A percentile compares a stretch with the other conserved stretches of the same genome.
Evolutionary conservation across 495 filamentous ascomycete genomes (phyloP).

Genomic region (Parachaetomium inaequale): DNA sequence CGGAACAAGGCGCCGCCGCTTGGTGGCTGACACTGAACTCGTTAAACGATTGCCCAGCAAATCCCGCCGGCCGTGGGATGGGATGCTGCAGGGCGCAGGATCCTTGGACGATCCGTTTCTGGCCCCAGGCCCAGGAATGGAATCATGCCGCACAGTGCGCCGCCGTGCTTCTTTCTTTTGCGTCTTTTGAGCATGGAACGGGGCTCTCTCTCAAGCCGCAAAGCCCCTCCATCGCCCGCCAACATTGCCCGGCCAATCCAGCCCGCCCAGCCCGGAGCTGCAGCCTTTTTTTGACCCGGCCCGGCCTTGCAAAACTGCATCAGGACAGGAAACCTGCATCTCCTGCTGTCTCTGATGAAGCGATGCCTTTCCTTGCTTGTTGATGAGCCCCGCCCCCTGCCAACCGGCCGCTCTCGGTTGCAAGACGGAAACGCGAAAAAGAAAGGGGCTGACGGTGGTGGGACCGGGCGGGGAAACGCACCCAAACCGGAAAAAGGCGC

Average conservation of each 20-base stretch:
- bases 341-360: no score
- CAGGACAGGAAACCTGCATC: background rate
- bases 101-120: conserved; percentile 12
- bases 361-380: background rate
- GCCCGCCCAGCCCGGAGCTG: background rate
- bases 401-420: background rate
- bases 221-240: background rate
- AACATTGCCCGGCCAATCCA: background rate
- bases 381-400: background rate
- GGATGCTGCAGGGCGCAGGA: conserved; percentile 3
- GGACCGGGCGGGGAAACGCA: background rate
- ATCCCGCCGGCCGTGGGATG: background rate
- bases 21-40: conserved; percentile 7
- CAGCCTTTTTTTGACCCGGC: background rate
- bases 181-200: background rate
- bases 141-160: conserved; percentile 21
- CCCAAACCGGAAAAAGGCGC: background rate
- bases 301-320: background rate
- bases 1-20: conserved; percentile 5
- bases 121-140: conserved; percentile 11
- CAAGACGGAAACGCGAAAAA: background rate
- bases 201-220: background rate
- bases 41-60: background rate
- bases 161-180: background rate
- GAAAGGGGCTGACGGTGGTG: background rate